A percentile compares a stretch with the other conserved stretches of the same genome.
These are phyloP conservation scores for Pseudoneurospora amorphoporcata DNA, from an alignment of 495 filamentous ascomycete species.

Conservation along the genomic window DNA sequence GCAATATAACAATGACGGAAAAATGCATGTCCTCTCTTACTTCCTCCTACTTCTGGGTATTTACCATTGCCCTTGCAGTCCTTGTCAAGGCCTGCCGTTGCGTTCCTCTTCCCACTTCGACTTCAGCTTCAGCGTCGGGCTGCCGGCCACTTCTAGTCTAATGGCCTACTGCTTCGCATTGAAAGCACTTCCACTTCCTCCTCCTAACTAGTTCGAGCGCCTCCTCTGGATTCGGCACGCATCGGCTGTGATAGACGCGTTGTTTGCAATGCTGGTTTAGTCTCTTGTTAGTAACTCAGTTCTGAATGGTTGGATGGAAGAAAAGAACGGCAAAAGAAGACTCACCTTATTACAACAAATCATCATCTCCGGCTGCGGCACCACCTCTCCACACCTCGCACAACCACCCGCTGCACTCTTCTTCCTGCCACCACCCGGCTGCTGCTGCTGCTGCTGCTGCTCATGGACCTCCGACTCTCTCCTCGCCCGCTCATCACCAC, in stretches of 20 bases:
- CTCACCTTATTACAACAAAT: constrained; percentile 36
- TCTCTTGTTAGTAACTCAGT: constrained; percentile 8
- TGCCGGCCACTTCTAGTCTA: background rate
- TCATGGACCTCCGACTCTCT: constrained; percentile 1
- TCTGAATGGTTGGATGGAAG: background rate
- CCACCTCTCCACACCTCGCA: constrained; percentile 26
- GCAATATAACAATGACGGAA: background rate
- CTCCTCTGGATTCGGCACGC: constrained; percentile 11
- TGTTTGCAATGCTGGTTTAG: constrained; percentile 24
- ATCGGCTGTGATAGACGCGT: constrained; percentile 19
- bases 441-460: constrained; percentile 9
- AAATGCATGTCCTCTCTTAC: background rate
- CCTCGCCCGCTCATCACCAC: background rate
- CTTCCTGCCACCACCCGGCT: constrained; percentile 14
- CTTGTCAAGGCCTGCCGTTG: background rate
- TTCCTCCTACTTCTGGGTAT: background rate
- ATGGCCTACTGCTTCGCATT: constrained; percentile 1
- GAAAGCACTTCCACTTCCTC: constrained; percentile 11
- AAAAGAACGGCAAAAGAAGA: background rate
- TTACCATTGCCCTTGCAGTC: background rate
- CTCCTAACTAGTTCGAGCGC: background rate
- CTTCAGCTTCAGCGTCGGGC: background rate
- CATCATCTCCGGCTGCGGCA: constrained; percentile 26
- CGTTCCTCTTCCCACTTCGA: background rate
- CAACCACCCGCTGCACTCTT: constrained; percentile 29